These are phyloP conservation scores for Xylariales sp. DNA, from an alignment of 2,329 filamentous ascomycete genomes.

Conservation along the genomic window DNA sequence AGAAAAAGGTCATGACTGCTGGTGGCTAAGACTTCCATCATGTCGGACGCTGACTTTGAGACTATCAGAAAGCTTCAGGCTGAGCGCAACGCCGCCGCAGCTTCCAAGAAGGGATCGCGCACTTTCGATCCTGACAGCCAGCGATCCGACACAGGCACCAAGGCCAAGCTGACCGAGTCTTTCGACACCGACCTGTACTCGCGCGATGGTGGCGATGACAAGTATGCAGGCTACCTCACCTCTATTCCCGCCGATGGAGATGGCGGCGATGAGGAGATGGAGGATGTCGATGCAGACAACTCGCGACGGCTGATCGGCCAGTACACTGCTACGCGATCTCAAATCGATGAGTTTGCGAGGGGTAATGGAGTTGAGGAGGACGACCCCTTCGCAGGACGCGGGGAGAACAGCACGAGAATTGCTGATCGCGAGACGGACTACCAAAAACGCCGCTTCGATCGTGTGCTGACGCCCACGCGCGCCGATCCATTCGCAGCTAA, in stretches of 20 bases:
- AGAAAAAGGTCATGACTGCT: slow-evolving; percentile 12
- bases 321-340: slow-evolving; percentile 87
- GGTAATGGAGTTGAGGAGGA: slow-evolving; percentile 86
- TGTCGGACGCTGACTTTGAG: slow-evolving; percentile 81
- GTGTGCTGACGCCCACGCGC: slow-evolving; percentile 78
- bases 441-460: slow-evolving; percentile 90
- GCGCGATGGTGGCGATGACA: slow-evolving; percentile 68
- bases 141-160: slow-evolving; percentile 77
- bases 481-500: slow-evolving; percentile 82
- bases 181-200: slow-evolving; percentile 90
- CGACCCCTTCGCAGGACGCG: slow-evolving; percentile 75
- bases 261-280: slow-evolving; percentile 76
- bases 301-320: slow-evolving; percentile 82
- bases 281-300: slow-evolving; percentile 65
- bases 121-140: slow-evolving; percentile 75
- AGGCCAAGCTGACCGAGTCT: slow-evolving; percentile 84
- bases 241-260: slow-evolving; percentile 76
- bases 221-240: slow-evolving; percentile 85
- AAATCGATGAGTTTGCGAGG: slow-evolving; percentile 90
- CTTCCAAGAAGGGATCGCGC: slow-evolving; percentile 76
- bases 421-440: slow-evolving; percentile 93
- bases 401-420: slow-evolving; percentile 87
- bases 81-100: slow-evolving; percentile 80
- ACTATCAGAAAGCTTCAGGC: slow-evolving; percentile 82
- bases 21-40: slow-evolving; percentile 32